These are phyloP conservation scores for Sphenostylis stenocarpa DNA, from an alignment of 306 rosid species.

Conservation along the genomic window DNA sequence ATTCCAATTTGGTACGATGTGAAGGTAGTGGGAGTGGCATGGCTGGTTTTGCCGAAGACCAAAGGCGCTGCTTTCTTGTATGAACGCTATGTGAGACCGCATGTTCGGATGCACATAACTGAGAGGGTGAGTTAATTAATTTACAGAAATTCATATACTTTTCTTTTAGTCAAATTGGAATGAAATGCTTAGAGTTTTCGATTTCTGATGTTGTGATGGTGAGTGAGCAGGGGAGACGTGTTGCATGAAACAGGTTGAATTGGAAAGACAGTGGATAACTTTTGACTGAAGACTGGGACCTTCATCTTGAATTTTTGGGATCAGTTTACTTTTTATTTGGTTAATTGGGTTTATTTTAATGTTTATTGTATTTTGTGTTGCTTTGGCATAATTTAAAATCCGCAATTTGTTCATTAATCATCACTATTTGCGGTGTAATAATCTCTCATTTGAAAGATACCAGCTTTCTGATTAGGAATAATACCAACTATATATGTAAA, in stretches of 20 bases:
- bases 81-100: slow-evolving; percentile 61
- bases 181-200: not conserved
- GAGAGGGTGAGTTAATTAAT: slow-evolving; percentile 42
- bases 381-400: slow-evolving; percentile 19
- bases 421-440: too few relatives aligned
- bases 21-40: slow-evolving; percentile 72
- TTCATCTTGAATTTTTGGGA: not conserved
- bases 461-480: not conserved
- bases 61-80: slow-evolving; percentile 91
- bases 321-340: not conserved
- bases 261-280: not conserved
- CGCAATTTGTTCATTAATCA: not conserved
- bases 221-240: slow-evolving; percentile 26
- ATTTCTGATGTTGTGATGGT: slow-evolving; percentile 1
- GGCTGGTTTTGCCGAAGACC: slow-evolving; percentile 90
- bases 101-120: slow-evolving; percentile 33
- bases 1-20: slow-evolving; percentile 72
- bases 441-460: too few relatives aligned
- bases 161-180: not conserved
- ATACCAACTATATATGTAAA: too few relatives aligned
- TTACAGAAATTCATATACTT: not conserved
- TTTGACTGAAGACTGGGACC: not conserved
- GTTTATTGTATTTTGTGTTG: not conserved
- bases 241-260: slow-evolving; percentile 31
- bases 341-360: not conserved